Base-by-base conservation (phyloP, 129 eudicot species). In the Flaveria robusta region DNA sequence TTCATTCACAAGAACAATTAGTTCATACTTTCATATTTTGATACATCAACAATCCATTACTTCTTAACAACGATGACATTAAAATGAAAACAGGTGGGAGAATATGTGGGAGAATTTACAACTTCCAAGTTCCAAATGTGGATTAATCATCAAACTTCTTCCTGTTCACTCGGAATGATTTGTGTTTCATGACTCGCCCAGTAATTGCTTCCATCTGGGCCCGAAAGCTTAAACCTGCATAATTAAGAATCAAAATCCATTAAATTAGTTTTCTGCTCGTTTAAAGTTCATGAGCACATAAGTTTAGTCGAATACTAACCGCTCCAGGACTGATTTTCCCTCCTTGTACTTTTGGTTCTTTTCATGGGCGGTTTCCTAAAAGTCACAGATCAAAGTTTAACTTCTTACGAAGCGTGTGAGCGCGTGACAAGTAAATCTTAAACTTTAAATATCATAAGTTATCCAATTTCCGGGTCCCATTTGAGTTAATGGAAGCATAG, bases 291-390 rank as follows among this genome's bases (percentile, higher is more conserved):
- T 13, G 29, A 71, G 16, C 56, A 13, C 19, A 12, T 47, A 51
- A 41, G 15, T 73, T 69, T 29, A 79, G 31, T 62, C 37, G 8
- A 9, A 27, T 26, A 80, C 34, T 70, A 66, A 89, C 97, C 98
- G 81, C 65, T 93, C 96, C 16, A 94, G 90, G 16, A 94, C 97
- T 8, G 97, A 89, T 88, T 94, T 94, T 31, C 97, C 98, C 83
- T 94, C 97, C 83, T 89, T 94, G 93, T 94, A 94, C 83, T 91
- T 94, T 75, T 94, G 97, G 76, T 81, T 81, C 90, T 84, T 91
- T 69, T 91, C 96, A 74, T 83, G 90, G 55, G 98, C 97, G 65
- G 83, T 85, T 81, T 91, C 96, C 96, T 91, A 88, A 82, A 81
- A n/a, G 39, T 75, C 52, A 49, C 16, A 27, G 2, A 75, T 64